Evolutionary conservation across 2,329 filamentous ascomycete genomes (phyloP).

Genomic region (Fusarium illudens): DNA sequence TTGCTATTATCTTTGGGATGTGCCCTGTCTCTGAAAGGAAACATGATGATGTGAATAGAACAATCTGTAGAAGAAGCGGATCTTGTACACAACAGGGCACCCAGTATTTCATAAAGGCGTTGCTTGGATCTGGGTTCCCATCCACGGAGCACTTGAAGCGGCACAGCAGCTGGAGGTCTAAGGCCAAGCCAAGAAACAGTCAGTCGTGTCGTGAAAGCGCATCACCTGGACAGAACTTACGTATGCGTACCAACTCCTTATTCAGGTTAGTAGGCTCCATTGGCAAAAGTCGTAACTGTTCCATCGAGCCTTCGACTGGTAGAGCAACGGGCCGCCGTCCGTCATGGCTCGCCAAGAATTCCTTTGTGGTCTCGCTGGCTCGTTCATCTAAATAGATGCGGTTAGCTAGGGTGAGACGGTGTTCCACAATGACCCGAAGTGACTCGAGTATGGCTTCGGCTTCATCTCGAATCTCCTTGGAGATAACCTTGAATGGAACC

Average conservation of each 20-base stretch:
- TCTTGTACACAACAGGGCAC: constrained; percentile 59
- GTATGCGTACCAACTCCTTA: constrained; percentile 58
- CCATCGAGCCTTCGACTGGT: constrained; percentile 42
- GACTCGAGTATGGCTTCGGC: constrained; percentile 43
- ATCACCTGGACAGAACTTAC: constrained; percentile 44
- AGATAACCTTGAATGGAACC: constrained; percentile 38
- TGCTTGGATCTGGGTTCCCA: constrained; percentile 55
- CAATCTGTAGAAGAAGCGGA: constrained; percentile 58
- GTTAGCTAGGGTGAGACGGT: constrained; percentile 43
- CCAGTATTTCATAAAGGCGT: constrained; percentile 58
- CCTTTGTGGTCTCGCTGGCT: constrained; percentile 5
- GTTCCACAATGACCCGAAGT: constrained; percentile 43
- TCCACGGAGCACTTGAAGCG: constrained; percentile 62
- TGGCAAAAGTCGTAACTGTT: constrained; percentile 53
- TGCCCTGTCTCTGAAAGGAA: constrained; percentile 61
- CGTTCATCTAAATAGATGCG: constrained; percentile 45
- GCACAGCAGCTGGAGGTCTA: constrained; percentile 58
- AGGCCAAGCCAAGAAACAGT: neutral
- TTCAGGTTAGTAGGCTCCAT: constrained; percentile 54
- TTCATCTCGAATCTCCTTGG: constrained; percentile 40
- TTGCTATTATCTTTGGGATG: constrained; percentile 53
- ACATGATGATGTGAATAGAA: constrained; percentile 60
- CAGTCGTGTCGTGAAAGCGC: neutral
- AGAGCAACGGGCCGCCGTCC: constrained; percentile 26
- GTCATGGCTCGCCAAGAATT: constrained; percentile 4